These are phyloP conservation scores for Sclerotinia borealis DNA, from an alignment of 2,329 filamentous ascomycete genomes.

Conservation along the genomic window DNA sequence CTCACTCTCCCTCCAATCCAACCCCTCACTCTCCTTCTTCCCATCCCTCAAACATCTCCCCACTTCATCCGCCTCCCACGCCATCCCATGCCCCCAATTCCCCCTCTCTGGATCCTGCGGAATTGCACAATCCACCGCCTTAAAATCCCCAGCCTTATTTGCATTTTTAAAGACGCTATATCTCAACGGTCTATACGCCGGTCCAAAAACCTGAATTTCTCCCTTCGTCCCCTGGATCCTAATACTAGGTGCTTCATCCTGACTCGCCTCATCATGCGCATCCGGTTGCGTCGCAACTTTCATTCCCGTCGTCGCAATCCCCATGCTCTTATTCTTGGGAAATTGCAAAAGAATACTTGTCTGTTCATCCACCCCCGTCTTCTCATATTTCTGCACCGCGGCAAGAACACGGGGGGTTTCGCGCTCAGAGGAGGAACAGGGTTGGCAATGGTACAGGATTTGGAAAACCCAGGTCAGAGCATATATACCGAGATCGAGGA, in stretches of 20 bases:
- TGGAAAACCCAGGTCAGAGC: conserved; percentile 66
- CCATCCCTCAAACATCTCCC: conserved; percentile 58
- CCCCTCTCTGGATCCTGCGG: conserved; percentile 36
- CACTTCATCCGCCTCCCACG: conserved; percentile 65
- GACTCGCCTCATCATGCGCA: conserved; percentile 38
- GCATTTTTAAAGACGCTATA: conserved; percentile 46
- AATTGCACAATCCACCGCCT: conserved; percentile 34
- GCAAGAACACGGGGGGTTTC: conserved; percentile 51
- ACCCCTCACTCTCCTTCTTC: conserved; percentile 51
- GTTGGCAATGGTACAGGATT: conserved; percentile 61
- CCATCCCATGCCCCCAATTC: conserved; percentile 56
- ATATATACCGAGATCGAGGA: conserved; percentile 67
- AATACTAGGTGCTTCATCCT: conserved; percentile 48
- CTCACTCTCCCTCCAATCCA: conserved; percentile 57
- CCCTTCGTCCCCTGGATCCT: conserved; percentile 60
- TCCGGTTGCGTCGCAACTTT: conserved; percentile 45
- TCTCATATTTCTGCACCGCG: conserved; percentile 51
- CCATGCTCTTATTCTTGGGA: conserved; percentile 51
- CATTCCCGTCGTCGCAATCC: conserved; percentile 51
- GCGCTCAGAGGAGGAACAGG: conserved; percentile 19
- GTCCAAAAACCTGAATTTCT: conserved; percentile 58
- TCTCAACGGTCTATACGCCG: conserved; percentile 49
- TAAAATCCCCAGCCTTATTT: conserved; percentile 22
- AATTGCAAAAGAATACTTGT: conserved; percentile 59
- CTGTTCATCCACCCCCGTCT: conserved; percentile 56